Base-by-base conservation (phyloP, 2,329 filamentous ascomycete genomes). In the Helotiales sp. region DNA sequence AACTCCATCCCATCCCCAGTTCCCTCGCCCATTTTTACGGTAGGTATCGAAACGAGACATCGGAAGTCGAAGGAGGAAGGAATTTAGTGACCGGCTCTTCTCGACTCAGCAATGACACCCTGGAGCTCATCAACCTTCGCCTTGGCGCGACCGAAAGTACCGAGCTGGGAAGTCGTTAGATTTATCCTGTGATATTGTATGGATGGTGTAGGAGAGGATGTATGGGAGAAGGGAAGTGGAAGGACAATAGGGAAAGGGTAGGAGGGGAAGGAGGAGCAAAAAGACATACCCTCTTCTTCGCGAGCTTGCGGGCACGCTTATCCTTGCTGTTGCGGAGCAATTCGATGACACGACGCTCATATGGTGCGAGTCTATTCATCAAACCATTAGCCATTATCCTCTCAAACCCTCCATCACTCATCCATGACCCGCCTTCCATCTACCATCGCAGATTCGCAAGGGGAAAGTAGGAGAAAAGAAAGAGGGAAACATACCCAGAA, bases 61-160 rank as follows among this genome's bases (percentile, higher is more conserved):
- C 15, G 15, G 15, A 48, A 17, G 31, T 34, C 31, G 31, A 34
- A 34, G 15, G 31, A 9, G 69, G 70, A 60, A 64, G 59, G 58
- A 69, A 70, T 78, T 83, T 87, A 89, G 80, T 88, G 86, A 78
- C 80, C 86, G 64, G 85, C 81, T 76, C 88, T 84, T 81, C 93
- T 93, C 76, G 93, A 88, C 84, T 98, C 95, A 74, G 93, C 91
- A 77, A 99, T 99, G 80, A 99, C 90, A 74, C 91, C 87, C 82
- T 92, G 91, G 82, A 99, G 91, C 84, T 98, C 93, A 78, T 99
- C 95, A 71, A 99, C 95, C 93, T 99, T 99, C 78, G 86, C 88
- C 93, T 99, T 99, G 76, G 93, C 93, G 79, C 95, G 93, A 76
- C 91, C 90, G 81, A 98, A 98, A 72, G 95, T 98, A 78, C 95